Base-by-base conservation (phyloP, 2,329 filamentous ascomycete genomes). In the Beauveria caledonica region DNA sequence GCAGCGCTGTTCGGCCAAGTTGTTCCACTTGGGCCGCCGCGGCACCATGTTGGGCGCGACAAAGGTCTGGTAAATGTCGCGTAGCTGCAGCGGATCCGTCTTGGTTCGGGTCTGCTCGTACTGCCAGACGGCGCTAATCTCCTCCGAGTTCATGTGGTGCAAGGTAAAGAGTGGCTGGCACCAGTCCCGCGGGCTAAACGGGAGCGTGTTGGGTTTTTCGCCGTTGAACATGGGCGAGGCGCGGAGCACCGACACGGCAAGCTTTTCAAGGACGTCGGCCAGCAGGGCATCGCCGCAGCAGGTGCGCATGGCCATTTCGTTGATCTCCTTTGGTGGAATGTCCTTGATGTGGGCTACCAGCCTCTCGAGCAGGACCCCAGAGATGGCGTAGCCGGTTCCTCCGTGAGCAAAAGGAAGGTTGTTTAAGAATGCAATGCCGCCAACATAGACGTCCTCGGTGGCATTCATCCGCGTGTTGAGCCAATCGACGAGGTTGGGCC, bases 121-220 rank as follows among this genome's bases (percentile, higher is more conserved):
- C 59, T 80, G 75, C 78, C 80, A 84, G 39, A 82, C 73, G 46
- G 66, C 71, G 63, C 75, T 79, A 50, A 82, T 74, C 66, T 84
- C 80, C 64, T 80, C 76, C 9, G 79, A 73, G 51, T 76, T 76
- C 68, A 84, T 76, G 65, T 82, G 79, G 64, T 83, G 80, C 78
- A 84, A 81, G 3, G 80, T 82, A 45, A 84, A 67, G n/a, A 82
- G 74, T 5, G 81, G 80, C 65, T 83, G 78, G 63, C 81, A 84
- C 80, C 81, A 84, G 62, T 81, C 78, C 10, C 69, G 73, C 3
- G 70, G 71, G 1, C 77, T 75, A 61, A 75, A 82, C 5, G 78
- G 77, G 36, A 83, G 66, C 10, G 78, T 80, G 42, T 72, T 76
- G 4, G 79, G 79, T 66, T 81, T 82, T 64, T 84, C 80, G 62